Evolutionary conservation across 208 protist species (phyloP).

Genomic region (Leishmania mexicana): DNA sequence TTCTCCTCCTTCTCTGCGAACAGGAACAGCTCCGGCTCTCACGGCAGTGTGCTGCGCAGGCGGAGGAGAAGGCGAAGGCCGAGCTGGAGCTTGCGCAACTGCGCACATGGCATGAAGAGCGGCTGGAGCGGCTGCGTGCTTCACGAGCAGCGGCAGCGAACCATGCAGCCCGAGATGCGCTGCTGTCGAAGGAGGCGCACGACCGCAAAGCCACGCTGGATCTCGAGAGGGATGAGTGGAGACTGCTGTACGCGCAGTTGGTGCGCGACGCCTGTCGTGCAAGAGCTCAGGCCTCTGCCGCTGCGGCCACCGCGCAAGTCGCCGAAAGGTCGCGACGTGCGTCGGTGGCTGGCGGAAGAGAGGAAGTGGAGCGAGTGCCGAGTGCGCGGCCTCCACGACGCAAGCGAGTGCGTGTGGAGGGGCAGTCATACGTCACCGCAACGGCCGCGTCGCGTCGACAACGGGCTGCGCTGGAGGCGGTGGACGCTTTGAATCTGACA

Average conservation of each 20-base stretch:
- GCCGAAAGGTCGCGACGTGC: not conserved
- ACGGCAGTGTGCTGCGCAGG: not conserved
- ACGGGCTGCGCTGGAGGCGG: slow-evolving; percentile 16
- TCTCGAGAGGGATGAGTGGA: slow-evolving; percentile 53
- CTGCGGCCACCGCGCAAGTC: not conserved
- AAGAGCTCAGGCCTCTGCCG: slow-evolving; percentile 8
- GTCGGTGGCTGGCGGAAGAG: not conserved
- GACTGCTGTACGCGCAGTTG: slow-evolving; percentile 26
- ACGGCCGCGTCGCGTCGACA: slow-evolving; percentile 15
- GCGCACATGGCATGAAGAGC: slow-evolving; percentile 24
- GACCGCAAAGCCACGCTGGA: slow-evolving; percentile 36
- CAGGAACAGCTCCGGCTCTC: not conserved
- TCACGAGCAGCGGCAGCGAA: slow-evolving; percentile 16
- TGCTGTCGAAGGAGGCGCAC: slow-evolving; percentile 13
- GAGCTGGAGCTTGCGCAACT: slow-evolving; percentile 25
- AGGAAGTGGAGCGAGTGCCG: not conserved
- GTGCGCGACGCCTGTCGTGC: slow-evolving; percentile 27
- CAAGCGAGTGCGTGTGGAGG: slow-evolving; percentile 8
- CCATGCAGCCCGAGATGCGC: not conserved
- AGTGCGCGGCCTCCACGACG: not conserved
- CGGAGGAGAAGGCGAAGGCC: slow-evolving; percentile 7
- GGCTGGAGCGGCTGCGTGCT: slow-evolving; percentile 3
- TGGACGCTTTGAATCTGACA: slow-evolving; percentile 14
- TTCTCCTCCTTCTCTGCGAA: slow-evolving; percentile 4
- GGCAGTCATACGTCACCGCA: not conserved